These are phyloP conservation scores for Sarocladiaceae sp. DNA, from an alignment of 2,329 filamentous ascomycete genomes.

Conservation along the genomic window DNA sequence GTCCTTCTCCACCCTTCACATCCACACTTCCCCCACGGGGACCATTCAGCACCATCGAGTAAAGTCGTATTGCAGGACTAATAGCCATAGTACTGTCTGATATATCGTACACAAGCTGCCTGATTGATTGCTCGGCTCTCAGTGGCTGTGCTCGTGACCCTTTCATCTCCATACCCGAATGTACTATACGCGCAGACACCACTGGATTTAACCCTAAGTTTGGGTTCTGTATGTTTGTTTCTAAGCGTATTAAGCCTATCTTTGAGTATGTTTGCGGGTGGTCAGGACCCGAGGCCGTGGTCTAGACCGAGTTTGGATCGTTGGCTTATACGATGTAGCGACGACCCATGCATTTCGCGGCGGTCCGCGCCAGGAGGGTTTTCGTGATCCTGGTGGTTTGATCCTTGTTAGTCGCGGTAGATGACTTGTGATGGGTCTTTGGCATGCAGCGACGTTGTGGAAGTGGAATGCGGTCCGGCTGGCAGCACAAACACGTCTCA, in stretches of 20 bases:
- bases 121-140: background rate
- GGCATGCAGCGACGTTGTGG: too few relatives aligned
- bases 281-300: background rate
- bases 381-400: background rate
- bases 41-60: background rate
- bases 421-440: background rate
- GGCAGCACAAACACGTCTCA: too few relatives aligned
- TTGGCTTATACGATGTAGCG: background rate
- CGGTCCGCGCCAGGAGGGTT: background rate
- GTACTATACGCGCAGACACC: too few relatives aligned
- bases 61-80: background rate
- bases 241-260: conserved; percentile 7
- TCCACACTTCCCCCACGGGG: background rate
- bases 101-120: background rate
- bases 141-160: background rate
- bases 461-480: too few relatives aligned
- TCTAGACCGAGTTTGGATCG: background rate
- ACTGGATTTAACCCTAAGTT: too few relatives aligned
- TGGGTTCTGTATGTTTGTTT: conserved; percentile 6
- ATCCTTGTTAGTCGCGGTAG: background rate
- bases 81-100: background rate
- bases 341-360: background rate
- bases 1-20: background rate
- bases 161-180: conserved; percentile 4
- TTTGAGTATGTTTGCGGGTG: background rate